Evolutionary conservation across 2,329 filamentous ascomycete genomes (phyloP).

Genomic region (Fusarium nematophilum): DNA sequence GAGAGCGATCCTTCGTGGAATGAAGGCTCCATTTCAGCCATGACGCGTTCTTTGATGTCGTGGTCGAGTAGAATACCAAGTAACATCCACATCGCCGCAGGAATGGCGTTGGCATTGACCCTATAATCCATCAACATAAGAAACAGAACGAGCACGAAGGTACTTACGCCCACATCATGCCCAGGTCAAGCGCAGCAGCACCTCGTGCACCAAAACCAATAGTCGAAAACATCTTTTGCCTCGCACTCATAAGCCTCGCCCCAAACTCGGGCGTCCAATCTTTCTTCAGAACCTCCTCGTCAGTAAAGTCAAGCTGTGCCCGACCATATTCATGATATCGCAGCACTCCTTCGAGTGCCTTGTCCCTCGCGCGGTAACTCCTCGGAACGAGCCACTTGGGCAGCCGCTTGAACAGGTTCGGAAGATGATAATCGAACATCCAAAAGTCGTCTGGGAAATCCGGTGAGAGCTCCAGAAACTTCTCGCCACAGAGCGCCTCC

Average conservation of each 20-base stretch:
- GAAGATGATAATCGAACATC: slow-evolving; percentile 33
- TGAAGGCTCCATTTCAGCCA: slow-evolving; percentile 26
- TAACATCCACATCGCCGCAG: slow-evolving; percentile 38
- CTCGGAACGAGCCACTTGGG: slow-evolving; percentile 30
- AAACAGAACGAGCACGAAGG: accelerated
- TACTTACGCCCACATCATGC: slow-evolving; percentile 39
- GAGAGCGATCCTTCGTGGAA: slow-evolving; percentile 15
- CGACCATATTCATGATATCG: slow-evolving; percentile 26
- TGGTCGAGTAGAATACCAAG: slow-evolving; percentile 25
- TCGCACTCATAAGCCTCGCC: slow-evolving; percentile 40
- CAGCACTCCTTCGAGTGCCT: slow-evolving; percentile 11
- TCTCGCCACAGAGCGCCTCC: slow-evolving; percentile 18
- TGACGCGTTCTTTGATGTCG: slow-evolving; percentile 12
- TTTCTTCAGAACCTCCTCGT: slow-evolving; percentile 8
- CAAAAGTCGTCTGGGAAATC: slow-evolving; percentile 33
- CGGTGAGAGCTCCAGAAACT: slow-evolving; percentile 27
- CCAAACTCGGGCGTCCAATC: slow-evolving; percentile 41
- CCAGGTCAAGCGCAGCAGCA: slow-evolving; percentile 35
- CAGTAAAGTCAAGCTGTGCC: slow-evolving; percentile 6
- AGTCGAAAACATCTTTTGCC: slow-evolving; percentile 32
- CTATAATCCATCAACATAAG: background rate
- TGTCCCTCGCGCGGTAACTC: slow-evolving; percentile 31
- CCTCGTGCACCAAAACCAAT: slow-evolving; percentile 23
- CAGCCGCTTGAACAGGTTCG: slow-evolving; percentile 29
- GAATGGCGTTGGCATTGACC: slow-evolving; percentile 36